These are phyloP conservation scores for Hordeum marinum DNA, from an alignment of 176 grass and related monocot species.

Conservation along the genomic window DNA sequence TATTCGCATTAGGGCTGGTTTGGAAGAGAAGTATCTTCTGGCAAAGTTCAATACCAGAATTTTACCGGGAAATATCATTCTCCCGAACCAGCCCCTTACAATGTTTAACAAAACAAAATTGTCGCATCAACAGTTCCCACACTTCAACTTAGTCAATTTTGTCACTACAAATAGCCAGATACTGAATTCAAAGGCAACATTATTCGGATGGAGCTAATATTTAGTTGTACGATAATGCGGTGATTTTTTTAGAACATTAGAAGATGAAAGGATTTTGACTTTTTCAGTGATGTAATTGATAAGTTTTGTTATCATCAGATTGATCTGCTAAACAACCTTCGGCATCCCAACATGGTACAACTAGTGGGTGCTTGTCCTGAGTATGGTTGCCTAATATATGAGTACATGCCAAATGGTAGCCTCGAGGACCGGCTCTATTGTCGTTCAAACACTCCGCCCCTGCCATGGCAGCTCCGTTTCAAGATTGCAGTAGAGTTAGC, in stretches of 20 bases:
- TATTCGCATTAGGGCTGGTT: not conserved
- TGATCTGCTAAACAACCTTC: conserved; percentile 70
- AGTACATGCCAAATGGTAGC: conserved; percentile 85
- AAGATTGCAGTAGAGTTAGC: conserved; percentile 68
- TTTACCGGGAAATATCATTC: not conserved
- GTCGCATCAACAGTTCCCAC: not conserved
- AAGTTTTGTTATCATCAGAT: conserved; percentile 38
- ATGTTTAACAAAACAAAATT: not conserved
- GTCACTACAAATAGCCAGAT: not conserved
- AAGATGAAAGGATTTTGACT: not conserved
- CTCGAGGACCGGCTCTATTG: conserved; percentile 76
- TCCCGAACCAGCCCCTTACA: not conserved
- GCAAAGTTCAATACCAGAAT: not conserved
- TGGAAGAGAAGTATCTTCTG: not conserved
- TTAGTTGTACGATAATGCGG: not conserved
- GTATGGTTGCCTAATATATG: conserved; percentile 80
- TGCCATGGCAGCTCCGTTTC: conserved; percentile 75
- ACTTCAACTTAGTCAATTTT: not conserved
- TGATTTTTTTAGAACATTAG: not conserved
- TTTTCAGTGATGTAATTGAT: not conserved
- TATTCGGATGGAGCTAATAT: not conserved
- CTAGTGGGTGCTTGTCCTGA: conserved; percentile 79
- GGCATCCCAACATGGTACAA: conserved; percentile 86
- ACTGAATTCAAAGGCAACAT: not conserved
- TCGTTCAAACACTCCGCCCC: conserved; percentile 45